A percentile compares a stretch with the other conserved stretches of the same genome.
Evolutionary conservation across 805 yeast genomes (phyloP).

Genomic region (Candida railenensis): DNA sequence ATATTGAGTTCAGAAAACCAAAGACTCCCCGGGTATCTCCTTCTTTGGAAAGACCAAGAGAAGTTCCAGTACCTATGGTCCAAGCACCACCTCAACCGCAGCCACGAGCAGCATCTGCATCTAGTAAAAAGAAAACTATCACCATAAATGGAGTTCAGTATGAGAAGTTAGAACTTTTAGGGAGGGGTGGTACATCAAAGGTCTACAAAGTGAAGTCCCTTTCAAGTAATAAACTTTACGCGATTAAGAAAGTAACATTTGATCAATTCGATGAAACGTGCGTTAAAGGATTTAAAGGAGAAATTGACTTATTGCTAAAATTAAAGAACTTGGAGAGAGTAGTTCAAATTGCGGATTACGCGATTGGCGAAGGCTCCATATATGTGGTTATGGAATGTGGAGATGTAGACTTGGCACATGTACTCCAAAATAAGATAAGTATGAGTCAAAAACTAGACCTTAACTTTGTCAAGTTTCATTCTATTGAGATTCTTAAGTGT

Average conservation of each 20-base stretch:
- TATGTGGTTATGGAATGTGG: slow-evolving; percentile 92
- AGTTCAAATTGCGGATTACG: slow-evolving; percentile 72
- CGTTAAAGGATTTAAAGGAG: slow-evolving; percentile 82
- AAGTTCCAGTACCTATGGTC: neutral
- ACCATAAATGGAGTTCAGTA: slow-evolving; percentile 58
- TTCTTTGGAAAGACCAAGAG: slow-evolving; percentile 7
- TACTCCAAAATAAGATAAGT: slow-evolving; percentile 56
- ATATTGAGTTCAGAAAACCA: slow-evolving; percentile 35
- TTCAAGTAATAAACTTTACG: slow-evolving; percentile 58
- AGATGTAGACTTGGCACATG: slow-evolving; percentile 83
- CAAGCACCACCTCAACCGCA: slow-evolving; percentile 3
- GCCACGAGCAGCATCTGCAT: slow-evolving; percentile 6
- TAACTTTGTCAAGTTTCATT: slow-evolving; percentile 76
- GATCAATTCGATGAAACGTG: slow-evolving; percentile 79
- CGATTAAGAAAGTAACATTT: slow-evolving; percentile 77
- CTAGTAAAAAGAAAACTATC: slow-evolving; percentile 24
- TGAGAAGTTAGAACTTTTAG: slow-evolving; percentile 74
- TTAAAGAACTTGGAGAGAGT: slow-evolving; percentile 66
- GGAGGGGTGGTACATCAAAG: slow-evolving; percentile 90
- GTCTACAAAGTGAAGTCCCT: slow-evolving; percentile 73
- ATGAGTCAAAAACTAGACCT: slow-evolving; percentile 52
- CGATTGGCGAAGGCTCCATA: slow-evolving; percentile 62
- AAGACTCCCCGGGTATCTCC: slow-evolving; percentile 16
- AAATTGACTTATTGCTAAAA: slow-evolving; percentile 69
- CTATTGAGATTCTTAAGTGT: slow-evolving; percentile 76